phyloP scores from a whole-genome alignment of 1,284 basidiomycete species.

The Boletus holoroseus region DNA sequence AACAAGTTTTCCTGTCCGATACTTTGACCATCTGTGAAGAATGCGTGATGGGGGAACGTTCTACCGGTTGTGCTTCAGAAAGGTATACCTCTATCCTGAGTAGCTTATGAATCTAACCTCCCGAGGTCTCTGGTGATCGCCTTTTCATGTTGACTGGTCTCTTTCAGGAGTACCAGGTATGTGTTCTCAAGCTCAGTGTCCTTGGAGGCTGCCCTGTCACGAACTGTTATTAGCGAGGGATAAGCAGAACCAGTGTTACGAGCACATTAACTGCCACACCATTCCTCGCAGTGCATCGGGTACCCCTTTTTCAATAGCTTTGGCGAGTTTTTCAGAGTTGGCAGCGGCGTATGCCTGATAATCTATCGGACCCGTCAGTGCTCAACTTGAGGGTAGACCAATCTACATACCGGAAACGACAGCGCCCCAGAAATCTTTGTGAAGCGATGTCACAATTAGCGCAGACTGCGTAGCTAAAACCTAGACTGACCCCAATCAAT shows the following conservation, averaged over 20 bases:
- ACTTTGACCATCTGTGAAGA: conserved; percentile 88
- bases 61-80: conserved; percentile 35
- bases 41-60: conserved; percentile 97
- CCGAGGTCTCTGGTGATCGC: conserved; percentile 88
- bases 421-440: conserved; percentile 88
- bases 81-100: conserved; percentile 2
- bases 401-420: conserved; percentile 72
- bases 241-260: conserved; percentile 13
- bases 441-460: conserved; percentile 10
- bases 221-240: conserved; percentile 9
- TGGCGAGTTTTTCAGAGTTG: conserved; percentile 73
- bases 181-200: conserved; percentile 81
- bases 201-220: conserved; percentile 77
- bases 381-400: neutral
- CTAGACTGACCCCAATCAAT: conserved; percentile 72
- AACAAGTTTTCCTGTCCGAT: conserved; percentile 95
- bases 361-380: conserved; percentile 42
- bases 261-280: conserved; percentile 97
- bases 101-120: conserved; percentile 41
- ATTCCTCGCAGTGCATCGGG: conserved; percentile 84
- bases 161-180: conserved; percentile 82
- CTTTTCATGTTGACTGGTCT: conserved; percentile 86
- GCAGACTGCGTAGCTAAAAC: neutral
- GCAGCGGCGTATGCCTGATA: conserved; percentile 81
- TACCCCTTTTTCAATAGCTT: conserved; percentile 90